Evolutionary conservation across 371 early-diverging fungal genomes (phyloP).

Genomic region (Mucor indicus): DNA sequence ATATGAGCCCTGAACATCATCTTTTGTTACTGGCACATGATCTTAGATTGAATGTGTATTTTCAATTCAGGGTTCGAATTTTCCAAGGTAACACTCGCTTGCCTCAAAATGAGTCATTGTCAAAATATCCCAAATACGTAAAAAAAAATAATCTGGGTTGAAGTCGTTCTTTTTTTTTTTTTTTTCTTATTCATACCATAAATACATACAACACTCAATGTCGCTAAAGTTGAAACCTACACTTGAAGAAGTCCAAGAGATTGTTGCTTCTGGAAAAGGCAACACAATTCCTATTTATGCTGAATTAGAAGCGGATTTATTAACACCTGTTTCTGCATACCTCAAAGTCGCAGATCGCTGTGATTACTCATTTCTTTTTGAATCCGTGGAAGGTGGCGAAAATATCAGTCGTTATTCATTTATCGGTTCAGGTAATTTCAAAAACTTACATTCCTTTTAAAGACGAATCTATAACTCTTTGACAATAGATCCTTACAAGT

Average conservation of each 20-base stretch:
- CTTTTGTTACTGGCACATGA: too few species aligned
- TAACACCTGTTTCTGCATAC: conserved; percentile 96
- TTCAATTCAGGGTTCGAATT: too few species aligned
- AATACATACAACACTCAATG: conserved; percentile 15
- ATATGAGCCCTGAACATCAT: too few species aligned
- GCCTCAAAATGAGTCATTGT: too few species aligned
- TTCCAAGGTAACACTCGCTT: too few species aligned
- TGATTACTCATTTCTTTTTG: conserved; percentile 88
- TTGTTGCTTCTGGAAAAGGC: conserved; percentile 59
- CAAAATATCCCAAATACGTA: too few species aligned
- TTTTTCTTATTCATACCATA: not conserved
- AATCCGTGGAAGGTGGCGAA: conserved; percentile 94
- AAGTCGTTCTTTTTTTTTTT: not conserved
- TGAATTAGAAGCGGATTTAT: conserved; percentile 84
- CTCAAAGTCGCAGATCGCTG: conserved; percentile 80
- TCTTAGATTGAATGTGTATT: too few species aligned
- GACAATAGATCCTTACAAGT: conserved; percentile 77
- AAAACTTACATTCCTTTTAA: too few species aligned
- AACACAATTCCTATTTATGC: conserved; percentile 89
- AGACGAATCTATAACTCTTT: not conserved
- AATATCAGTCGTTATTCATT: conserved; percentile 94
- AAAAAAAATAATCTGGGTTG: too few species aligned
- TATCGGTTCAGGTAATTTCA: conserved; percentile 81
- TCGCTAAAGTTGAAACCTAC: conserved; percentile 57
- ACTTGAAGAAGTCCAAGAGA: conserved; percentile 65